Evolutionary conservation across 2,329 filamentous ascomycete species (phyloP).

Genomic region (Aspergillus fischeri): DNA sequence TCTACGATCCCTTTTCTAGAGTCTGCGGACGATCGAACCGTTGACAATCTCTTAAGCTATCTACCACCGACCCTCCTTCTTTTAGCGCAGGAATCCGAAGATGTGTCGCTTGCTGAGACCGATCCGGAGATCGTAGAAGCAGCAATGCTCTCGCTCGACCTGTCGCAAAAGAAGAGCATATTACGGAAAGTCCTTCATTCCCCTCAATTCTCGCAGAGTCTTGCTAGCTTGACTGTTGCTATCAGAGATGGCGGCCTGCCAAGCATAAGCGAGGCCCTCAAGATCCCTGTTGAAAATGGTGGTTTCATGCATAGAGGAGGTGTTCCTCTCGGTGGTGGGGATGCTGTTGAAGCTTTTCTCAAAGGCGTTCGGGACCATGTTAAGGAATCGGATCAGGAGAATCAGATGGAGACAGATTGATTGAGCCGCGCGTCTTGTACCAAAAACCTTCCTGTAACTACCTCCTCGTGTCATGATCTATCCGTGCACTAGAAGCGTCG

Average conservation of each 20-base stretch:
- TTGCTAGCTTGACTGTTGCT: conserved; percentile 80
- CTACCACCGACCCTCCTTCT: conserved; percentile 76
- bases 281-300: conserved; percentile 76
- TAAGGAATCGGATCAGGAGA: conserved; percentile 47
- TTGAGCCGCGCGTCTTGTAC: conserved; percentile 3
- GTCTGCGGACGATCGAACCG: conserved; percentile 57
- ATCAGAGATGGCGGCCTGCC: conserved; percentile 86
- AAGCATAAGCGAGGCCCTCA: conserved; percentile 80
- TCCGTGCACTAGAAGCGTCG: background rate
- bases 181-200: conserved; percentile 78
- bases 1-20: conserved; percentile 76
- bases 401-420: conserved; percentile 44
- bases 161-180: conserved; percentile 73
- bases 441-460: conserved; percentile 7
- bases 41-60: conserved; percentile 71
- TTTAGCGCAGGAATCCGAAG: conserved; percentile 64
- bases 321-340: conserved; percentile 80
- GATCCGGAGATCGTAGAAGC: conserved; percentile 65
- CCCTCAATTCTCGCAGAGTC: conserved; percentile 84
- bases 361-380: conserved; percentile 80
- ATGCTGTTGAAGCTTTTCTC: conserved; percentile 87
- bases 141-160: conserved; percentile 67
- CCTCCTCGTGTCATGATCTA: conserved; percentile 6
- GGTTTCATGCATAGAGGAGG: conserved; percentile 73
- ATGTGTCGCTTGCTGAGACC: conserved; percentile 62